phyloP scores from a whole-genome alignment of 495 filamentous ascomycete species.

The Mytilinidion resinicola region DNA sequence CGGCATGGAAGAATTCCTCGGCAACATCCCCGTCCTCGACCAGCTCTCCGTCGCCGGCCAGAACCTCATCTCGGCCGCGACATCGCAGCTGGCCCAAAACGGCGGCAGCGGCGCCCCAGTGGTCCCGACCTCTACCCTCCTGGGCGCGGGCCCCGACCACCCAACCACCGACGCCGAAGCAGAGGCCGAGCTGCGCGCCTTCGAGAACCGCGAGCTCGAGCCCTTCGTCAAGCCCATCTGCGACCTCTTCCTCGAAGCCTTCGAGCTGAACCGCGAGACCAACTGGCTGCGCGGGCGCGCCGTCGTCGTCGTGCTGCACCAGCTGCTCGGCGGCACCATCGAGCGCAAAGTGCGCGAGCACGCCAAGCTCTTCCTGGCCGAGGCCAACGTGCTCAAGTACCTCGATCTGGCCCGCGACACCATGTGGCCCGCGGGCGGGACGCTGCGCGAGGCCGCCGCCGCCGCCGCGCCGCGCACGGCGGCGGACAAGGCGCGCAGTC shows the following conservation, averaged over 20 bases:
- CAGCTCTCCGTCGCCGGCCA: constrained; percentile 89
- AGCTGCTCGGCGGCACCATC: constrained; percentile 74
- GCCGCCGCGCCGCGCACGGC: too few relatives aligned
- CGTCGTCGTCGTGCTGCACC: constrained; percentile 76
- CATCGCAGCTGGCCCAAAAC: constrained; percentile 58
- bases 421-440: constrained; percentile 73
- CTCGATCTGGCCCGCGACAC: constrained; percentile 60
- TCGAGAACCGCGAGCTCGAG: constrained; percentile 80
- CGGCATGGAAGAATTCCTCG: constrained; percentile 95
- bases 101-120: constrained; percentile 30
- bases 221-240: constrained; percentile 98
- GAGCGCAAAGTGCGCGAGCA: constrained; percentile 89
- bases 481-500: constrained; percentile 48
- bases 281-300: constrained; percentile 92
- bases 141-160: constrained; percentile 1
- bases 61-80: constrained; percentile 84
- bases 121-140: constrained; percentile 5
- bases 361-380: constrained; percentile 59
- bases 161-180: constrained; percentile 69
- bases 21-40: constrained; percentile 91
- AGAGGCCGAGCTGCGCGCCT: constrained; percentile 89
- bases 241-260: constrained; percentile 93
- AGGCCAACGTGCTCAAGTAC: constrained; percentile 73
- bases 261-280: constrained; percentile 88
- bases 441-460: constrained; percentile 32